Base-by-base conservation (phyloP, 2,329 filamentous ascomycete species). In the Microdochium bolleyi region DNA sequence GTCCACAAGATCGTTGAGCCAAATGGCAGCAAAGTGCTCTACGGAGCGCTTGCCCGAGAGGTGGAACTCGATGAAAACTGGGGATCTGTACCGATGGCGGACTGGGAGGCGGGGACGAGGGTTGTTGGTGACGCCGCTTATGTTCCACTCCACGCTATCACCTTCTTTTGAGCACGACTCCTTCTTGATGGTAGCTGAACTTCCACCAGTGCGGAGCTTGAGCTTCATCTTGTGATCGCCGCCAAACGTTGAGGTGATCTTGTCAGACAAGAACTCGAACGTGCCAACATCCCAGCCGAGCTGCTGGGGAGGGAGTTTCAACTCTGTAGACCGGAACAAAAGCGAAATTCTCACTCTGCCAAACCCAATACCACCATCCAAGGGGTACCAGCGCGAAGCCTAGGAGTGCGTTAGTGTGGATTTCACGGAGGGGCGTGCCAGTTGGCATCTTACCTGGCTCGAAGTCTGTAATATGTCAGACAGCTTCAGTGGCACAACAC, bases 201-300 rank as follows among this genome's bases (percentile, higher is more conserved):
- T 92, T 13, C 92, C 92, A 51, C 92, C 92, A 9, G 92, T 97
- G 34, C 91, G 81, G 60, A 95, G 69, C 60, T 82, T 84, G 46
- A 97, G 73, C 68, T 90, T 92, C 16, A 90, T 76, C 64, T 89
- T 91, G 46, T 82, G 57, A 50, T 61, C 60, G 79, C 1, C 76
- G 73, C 61, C 87, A 49, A 77, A 78, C 14, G 77, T 71, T 0
- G 87, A 83, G 0, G 79, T 78, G 49, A 97, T 84, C 16, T 76
- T 78, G 49, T 89, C 78, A 0, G 86, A 89, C 0, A 80, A 72
- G 65, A 97, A 95, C 63, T 96, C 87, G 63, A 97, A 96, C 0
- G 92, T 96, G 34, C 94, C 94, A 46, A 97, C 89, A 55, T 96
- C 90, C 89, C 92, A 97, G 10, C 92, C 91, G 3, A 96, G 79